Evolutionary conservation across 75 land plant species (phyloP), one percentile per base, ranked within the genome.

Genomic region (Larix kaempferi): DNA sequence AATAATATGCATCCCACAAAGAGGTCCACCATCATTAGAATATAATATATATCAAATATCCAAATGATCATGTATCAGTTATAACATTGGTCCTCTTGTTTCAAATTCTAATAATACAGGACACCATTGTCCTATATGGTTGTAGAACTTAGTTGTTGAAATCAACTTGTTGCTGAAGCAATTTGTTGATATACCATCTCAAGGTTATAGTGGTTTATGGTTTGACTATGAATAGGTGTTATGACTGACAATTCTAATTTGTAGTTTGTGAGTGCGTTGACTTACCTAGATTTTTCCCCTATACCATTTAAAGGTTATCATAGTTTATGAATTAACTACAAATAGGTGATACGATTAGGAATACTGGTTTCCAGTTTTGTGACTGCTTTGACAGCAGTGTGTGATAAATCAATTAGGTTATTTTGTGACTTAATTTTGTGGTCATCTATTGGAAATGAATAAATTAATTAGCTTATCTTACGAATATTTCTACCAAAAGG

Each of bases 1-100:
- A 95, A 81, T 75, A 95, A 78, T 76, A 96, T 95, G 84, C 65
- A 75, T 72, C 41, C 49, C 37, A 39, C 72, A 69, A 69, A 69
- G 23, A 69, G 41, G 44, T 13, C n/a, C 52, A 39, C n/a, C 52
- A 41, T 69, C 72, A 41, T 69, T 39, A 39, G 49, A 39, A 69
- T 44, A n/a, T n/a, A n/a, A n/a, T n/a, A 65, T 65, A 67, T 39
- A 67, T 19, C 4, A 69, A 69, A 41, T 69, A 44, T 69, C 49
- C 72, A 33, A 33, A 29, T 7, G 21, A 15, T 37, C 8, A 7
- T 12, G 10, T 69, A 39, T 16, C 21, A 69, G 49, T 69, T 41
- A 69, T 0, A 19, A 69, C 37, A 33, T 19, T n/a, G 11, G 41
- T 6, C 11, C 8, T 39, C 23, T 69, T 35, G 7, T 37, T 65